Conservation (phyloP, 202 grass and related monocot species). For the Schoenoplectus tabernaemontani region DNA sequence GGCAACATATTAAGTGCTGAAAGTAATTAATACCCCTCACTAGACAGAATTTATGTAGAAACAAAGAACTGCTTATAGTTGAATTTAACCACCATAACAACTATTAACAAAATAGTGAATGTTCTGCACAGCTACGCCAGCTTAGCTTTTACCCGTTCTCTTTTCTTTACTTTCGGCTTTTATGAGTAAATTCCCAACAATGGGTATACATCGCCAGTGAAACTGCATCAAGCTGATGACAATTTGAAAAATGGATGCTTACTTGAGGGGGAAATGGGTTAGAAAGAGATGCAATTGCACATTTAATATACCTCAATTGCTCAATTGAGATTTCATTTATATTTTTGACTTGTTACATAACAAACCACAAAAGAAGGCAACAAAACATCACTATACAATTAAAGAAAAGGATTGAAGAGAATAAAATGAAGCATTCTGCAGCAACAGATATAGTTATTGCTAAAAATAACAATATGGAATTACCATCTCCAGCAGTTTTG, state of each 20-base stretch:
- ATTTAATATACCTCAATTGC: not conserved
- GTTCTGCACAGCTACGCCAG: not conserved
- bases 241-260: not conserved
- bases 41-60: not conserved
- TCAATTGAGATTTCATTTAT: not conserved
- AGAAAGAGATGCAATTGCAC: not conserved
- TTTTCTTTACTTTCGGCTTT: not conserved
- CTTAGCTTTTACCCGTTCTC: not conserved
- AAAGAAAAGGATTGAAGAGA: not conserved
- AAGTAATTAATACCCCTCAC: not conserved
- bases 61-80: not conserved
- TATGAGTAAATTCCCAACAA: not conserved
- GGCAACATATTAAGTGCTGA: not conserved
- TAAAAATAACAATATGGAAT: not conserved
- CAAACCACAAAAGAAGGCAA: not conserved
- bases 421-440: not conserved
- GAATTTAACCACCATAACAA: not conserved
- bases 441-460: not conserved
- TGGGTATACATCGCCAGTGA: not conserved
- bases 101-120: not conserved
- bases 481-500: conserved; percentile 87
- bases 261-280: not conserved
- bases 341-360: not conserved
- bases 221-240: not conserved
- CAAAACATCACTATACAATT: not conserved